Conservation (phyloP, 176 grass and related monocot species). For the Metroxylon sagu region DNA sequence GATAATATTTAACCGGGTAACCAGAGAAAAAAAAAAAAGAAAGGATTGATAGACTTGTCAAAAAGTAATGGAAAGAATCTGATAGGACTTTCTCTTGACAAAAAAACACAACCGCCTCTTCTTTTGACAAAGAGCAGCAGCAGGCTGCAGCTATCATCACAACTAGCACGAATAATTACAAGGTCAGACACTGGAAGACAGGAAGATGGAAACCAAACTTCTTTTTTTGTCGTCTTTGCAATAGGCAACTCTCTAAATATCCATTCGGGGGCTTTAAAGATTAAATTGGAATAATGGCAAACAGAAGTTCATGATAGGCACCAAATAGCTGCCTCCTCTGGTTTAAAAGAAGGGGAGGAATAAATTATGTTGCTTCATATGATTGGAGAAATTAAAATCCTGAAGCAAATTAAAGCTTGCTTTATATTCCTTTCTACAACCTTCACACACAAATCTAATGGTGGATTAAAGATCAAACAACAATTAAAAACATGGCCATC, state of each 20-base stretch:
- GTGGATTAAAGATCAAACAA: no score
- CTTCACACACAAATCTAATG: no score
- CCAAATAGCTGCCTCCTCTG: not conserved
- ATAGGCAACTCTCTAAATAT: not conserved
- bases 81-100: no score
- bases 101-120: not conserved
- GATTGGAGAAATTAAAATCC: not conserved
- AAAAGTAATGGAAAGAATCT: no score
- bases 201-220: not conserved
- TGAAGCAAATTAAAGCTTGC: no score
- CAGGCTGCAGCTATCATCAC: no score
- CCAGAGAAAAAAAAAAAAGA: no score
- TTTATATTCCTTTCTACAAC: no score
- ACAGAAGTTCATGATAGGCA: not conserved
- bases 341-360: no score
- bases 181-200: not conserved
- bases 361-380: not conserved
- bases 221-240: not conserved
- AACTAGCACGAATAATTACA: slow-evolving; percentile 1
- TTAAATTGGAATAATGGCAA: not conserved
- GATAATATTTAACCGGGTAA: no score
- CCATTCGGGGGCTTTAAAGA: not conserved
- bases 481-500: no score
- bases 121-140: slow-evolving; percentile 6
- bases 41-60: no score